phyloP scores from a whole-genome alignment of 441 rosid species.

The California macrophylla region DNA sequence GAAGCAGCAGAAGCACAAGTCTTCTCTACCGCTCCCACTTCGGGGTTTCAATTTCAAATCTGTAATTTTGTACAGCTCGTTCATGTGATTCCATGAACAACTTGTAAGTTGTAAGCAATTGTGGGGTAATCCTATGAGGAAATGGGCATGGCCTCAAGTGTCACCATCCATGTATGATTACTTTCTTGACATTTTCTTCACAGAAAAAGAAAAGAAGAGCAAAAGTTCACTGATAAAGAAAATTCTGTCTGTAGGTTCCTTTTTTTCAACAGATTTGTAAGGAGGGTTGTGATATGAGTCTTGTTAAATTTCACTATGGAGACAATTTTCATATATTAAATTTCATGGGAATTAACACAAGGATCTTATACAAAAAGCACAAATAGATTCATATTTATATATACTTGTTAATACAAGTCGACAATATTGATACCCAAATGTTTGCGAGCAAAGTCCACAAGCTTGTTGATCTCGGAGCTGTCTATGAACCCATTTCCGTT shows the following conservation, averaged over 20 bases:
- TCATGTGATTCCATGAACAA: constrained; percentile 8
- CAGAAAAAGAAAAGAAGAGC: not conserved
- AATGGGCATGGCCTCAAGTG: constrained; percentile 3
- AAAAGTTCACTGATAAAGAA: no score
- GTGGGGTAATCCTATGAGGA: not conserved
- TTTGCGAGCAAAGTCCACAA: constrained; percentile 26
- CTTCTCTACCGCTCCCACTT: constrained; percentile 1
- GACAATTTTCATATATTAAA: not conserved
- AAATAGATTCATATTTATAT: no score
- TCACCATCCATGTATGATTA: not conserved
- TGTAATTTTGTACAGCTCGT: constrained; percentile 15
- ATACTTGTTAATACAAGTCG: not conserved
- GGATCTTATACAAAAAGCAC: not conserved
- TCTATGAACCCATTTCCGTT: constrained; percentile 31
- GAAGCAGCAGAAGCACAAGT: not conserved
- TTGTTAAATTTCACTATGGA: no score
- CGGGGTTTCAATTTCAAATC: constrained; percentile 7
- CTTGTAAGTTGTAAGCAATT: constrained; percentile 8
- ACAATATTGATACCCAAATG: constrained; percentile 21
- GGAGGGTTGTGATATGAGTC: no score
- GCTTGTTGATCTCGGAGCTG: constrained; percentile 25
- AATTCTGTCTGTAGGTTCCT: no score
- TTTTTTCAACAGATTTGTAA: no score
- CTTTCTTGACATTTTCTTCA: not conserved
- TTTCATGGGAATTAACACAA: no score